These are phyloP conservation scores for Royoungia palumana DNA, from an alignment of 768 basidiomycete genomes.

Conservation along the genomic window DNA sequence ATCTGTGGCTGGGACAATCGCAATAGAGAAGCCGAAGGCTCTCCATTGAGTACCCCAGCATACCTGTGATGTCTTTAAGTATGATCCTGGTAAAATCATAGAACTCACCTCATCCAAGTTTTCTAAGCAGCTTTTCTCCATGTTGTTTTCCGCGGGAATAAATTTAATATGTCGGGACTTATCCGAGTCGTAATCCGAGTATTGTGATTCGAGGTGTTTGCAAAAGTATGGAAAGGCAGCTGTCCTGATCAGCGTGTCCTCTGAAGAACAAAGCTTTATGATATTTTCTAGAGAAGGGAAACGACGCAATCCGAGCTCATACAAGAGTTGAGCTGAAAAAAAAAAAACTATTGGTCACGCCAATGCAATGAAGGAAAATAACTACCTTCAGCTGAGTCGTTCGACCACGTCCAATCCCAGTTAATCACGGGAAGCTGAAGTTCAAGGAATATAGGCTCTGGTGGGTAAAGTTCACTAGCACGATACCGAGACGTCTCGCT, in stretches of 20 bases:
- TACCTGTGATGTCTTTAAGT: slow-evolving; percentile 42
- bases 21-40: slow-evolving; percentile 64
- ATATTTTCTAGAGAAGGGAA: slow-evolving; percentile 65
- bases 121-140: slow-evolving; percentile 45
- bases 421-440: slow-evolving; percentile 78
- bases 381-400: slow-evolving; percentile 78
- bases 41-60: slow-evolving; percentile 64
- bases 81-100: not conserved
- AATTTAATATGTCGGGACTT: slow-evolving; percentile 59
- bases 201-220: slow-evolving; percentile 62
- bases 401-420: slow-evolving; percentile 77
- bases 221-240: slow-evolving; percentile 76
- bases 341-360: not conserved
- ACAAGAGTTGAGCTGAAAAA: slow-evolving; percentile 68
- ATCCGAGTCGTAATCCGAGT: slow-evolving; percentile 50
- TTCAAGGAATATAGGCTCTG: slow-evolving; percentile 61
- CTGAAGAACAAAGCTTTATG: slow-evolving; percentile 60
- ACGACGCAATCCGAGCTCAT: slow-evolving; percentile 59
- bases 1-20: slow-evolving; percentile 42
- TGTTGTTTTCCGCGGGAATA: slow-evolving; percentile 62
- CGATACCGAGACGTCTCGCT: slow-evolving; percentile 43
- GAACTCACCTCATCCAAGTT: slow-evolving; percentile 56
- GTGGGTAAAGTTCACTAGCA: slow-evolving; percentile 80
- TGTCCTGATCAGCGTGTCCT: slow-evolving; percentile 44
- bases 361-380: not conserved